phyloP scores from a whole-genome alignment of 2,329 filamentous ascomycete species.

The Arthrobotrys megalospora region DNA sequence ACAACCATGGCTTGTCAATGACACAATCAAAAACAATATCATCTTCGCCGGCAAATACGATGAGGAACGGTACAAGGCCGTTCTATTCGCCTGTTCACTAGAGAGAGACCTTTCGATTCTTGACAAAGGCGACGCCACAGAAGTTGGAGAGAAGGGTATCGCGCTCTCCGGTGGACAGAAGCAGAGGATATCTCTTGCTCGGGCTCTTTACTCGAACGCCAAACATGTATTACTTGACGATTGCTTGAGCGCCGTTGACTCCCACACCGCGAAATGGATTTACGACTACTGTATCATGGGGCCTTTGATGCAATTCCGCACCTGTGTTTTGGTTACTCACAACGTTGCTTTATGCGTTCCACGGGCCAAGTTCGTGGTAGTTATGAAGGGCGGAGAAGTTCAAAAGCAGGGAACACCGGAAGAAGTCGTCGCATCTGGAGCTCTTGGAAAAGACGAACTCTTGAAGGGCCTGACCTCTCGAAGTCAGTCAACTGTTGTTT shows the following conservation, averaged over 20 bases:
- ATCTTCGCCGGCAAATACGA: constrained; percentile 87
- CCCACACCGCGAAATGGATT: constrained; percentile 98
- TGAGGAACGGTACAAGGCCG: constrained; percentile 85
- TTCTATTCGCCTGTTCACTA: constrained; percentile 90
- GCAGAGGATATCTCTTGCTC: constrained; percentile 95
- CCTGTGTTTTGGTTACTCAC: constrained; percentile 95
- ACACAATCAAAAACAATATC: constrained; percentile 95
- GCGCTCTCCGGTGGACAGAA: constrained; percentile 97
- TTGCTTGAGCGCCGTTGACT: constrained; percentile 95
- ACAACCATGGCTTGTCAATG: constrained; percentile 96
- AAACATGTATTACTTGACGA: constrained; percentile 93
- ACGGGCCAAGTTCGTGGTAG: constrained; percentile 82
- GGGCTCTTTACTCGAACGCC: constrained; percentile 95
- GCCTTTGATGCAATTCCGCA: constrained; percentile 87
- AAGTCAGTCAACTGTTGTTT: constrained; percentile 78
- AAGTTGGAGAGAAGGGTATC: constrained; percentile 97
- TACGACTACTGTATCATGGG: constrained; percentile 93
- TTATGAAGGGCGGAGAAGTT: constrained; percentile 89
- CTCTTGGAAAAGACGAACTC: constrained; percentile 81
- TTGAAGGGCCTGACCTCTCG: constrained; percentile 72
- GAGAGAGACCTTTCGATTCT: constrained; percentile 93
- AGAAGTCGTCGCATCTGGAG: constrained; percentile 87
- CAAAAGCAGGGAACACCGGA: constrained; percentile 81
- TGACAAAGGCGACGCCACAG: constrained; percentile 89
- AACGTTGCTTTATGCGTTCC: constrained; percentile 91